Base-by-base conservation (phyloP, 768 basidiomycete species). In the Arthromyces matolae region DNA sequence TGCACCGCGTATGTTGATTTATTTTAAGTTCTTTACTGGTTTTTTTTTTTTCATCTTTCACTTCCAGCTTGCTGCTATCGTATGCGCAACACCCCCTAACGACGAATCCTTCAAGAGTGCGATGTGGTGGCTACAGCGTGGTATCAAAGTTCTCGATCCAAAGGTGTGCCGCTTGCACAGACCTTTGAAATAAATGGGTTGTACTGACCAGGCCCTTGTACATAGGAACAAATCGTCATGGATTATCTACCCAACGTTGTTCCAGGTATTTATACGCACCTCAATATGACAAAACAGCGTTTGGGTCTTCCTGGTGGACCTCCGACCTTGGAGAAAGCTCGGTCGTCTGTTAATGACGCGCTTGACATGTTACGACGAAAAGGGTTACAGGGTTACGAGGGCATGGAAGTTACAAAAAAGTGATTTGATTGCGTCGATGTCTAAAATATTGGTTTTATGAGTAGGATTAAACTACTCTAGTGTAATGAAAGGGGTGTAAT, bases 81-180 rank as follows among this genome's bases (percentile, higher is more conserved):
- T 91, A 36, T 83, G 84, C 33, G 88, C 91, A 61, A 82, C 79
- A 3, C 77, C 86, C 5, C 86, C 89, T 8, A 74, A 77, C 39
- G 89, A 93, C 51, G 90, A 92, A 57, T 66, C 77, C 5, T 91
- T 90, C 77, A 90, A 90, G 67, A 80, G 78, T 12, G 80, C 85
- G 6, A 68, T 92, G 47, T 91, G 90, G 89, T 93, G 89, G 89
- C 69, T 93, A 55, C 87, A 91, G 61, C 83, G 89, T 46, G 75
- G 86, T 29, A 72, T 86, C 6, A 71, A 77, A 12, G 73, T 83
- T 25, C 76, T 92, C 53, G 86, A 85, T 60, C 83, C 88, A 42
- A 83, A 82, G 58, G 86, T 86, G 62, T 22, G 76, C 22, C n/a
- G 38, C 35, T 47, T 35, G 49, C 33, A 1, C 8, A 7, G 43